Base-by-base conservation (phyloP, 2,329 filamentous ascomycete genomes). In the Madurella fahalii region DNA sequence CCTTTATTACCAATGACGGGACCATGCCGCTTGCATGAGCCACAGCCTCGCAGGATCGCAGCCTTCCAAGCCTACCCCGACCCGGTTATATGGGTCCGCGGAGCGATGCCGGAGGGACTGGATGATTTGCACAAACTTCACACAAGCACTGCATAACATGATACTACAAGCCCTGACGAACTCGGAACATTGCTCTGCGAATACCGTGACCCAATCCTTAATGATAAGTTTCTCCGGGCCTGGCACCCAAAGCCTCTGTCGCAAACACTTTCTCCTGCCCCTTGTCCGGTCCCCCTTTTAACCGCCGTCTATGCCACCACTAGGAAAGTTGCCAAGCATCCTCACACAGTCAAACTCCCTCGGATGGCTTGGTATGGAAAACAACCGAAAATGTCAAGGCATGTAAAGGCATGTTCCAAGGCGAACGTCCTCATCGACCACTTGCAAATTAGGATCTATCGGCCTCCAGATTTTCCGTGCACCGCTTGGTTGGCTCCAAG, bases 211-310 rank as follows among this genome's bases (percentile, higher is more conserved):
- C 15, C 34, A 50, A 51, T 40, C 25, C 43, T 31, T 32, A 31
- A 20, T 42, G 32, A 32, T 47, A 15, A 25, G 47, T 40, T 12
- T 44, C 47, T 42, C 52, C 47, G 50, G 34, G 18, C 45, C 42
- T 39, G 11, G 18, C 32, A 15, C 43, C 40, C 16, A 49, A 50
- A 34, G 20, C 39, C 20, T 31, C 50, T 39, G 40, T 32, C 41
- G 52, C 50, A 48, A 53, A 61, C 56, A 59, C 57, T 57, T 57
- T 56, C 55, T 58, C 60, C 49, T 54, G 45, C 58, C 50, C 50
- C 40, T 45, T 45, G 37, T 49, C 37, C 41, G 25, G 50, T 52
- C 49, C 55, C 50, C 46, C 53, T 58, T 55, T 57, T 58, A 55
- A 52, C 49, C 48, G 46, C 57, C 59, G 50, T 61, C 58, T 61